phyloP scores from a whole-genome alignment of 2,329 filamentous ascomycete species.

The Lecanicillium sp. region DNA sequence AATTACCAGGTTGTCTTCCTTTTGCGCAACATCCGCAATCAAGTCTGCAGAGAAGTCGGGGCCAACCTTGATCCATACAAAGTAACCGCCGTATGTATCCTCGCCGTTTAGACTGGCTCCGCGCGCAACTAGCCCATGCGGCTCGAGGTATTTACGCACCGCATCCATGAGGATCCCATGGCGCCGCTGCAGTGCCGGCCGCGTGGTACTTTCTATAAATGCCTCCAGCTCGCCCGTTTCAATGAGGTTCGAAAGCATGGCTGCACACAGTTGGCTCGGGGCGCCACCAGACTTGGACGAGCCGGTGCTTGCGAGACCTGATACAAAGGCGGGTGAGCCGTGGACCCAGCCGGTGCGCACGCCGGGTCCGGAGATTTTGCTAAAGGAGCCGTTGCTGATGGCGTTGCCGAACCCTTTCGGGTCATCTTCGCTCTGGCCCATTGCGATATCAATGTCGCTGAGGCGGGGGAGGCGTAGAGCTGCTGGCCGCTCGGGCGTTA shows the following conservation, averaged over 20 bases:
- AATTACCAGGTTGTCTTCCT: constrained; percentile 58
- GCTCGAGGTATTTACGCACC: constrained; percentile 50
- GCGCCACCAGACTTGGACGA: constrained; percentile 49
- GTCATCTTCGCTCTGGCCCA: constrained; percentile 45
- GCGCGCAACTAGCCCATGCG: constrained; percentile 47
- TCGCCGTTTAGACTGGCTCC: constrained; percentile 29
- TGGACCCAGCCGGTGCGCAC: constrained; percentile 84
- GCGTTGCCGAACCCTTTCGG: constrained; percentile 60
- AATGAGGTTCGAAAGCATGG: constrained; percentile 41
- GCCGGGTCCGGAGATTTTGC: constrained; percentile 78
- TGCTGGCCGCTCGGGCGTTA: constrained; percentile 16
- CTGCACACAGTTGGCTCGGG: constrained; percentile 45
- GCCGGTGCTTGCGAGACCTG: constrained; percentile 44
- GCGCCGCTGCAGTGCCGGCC: constrained; percentile 37
- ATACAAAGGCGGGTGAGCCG: constrained; percentile 46
- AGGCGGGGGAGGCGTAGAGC: constrained; percentile 61
- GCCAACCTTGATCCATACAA: constrained; percentile 69
- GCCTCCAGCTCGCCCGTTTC: constrained; percentile 31
- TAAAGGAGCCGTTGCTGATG: constrained; percentile 82
- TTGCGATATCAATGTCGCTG: constrained; percentile 65
- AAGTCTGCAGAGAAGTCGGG: constrained; percentile 37
- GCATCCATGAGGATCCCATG: constrained; percentile 46
- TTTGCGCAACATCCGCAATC: constrained; percentile 48
- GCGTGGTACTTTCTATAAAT: constrained; percentile 32
- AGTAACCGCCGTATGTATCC: constrained; percentile 68